Evolutionary conservation across 306 rosid genomes (phyloP), one percentile per base, ranked within the genome.

Genomic region (Alnus glutinosa): DNA sequence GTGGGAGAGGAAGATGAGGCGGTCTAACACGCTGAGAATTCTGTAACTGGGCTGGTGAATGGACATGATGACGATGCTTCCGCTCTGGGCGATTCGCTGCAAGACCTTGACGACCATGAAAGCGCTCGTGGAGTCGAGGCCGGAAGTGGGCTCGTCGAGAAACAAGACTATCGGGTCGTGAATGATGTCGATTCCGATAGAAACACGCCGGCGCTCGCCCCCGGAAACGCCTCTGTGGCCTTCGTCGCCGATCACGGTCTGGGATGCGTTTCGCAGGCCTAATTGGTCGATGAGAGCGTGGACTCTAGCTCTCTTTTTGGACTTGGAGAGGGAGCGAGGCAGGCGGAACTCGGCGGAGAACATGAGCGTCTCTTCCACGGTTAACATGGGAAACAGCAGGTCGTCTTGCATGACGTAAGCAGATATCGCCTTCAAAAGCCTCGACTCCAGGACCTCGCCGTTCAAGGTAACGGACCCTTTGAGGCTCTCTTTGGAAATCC

Each of bases 391-490:
- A 57, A 92, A 94, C 46, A 94, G 86, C 19, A 94, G 98, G 59
- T 94, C 98, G 13, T 94, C 98, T 83, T 94, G 98, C 98, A 94
- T 94, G 30, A 94, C 98, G 18, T 94, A 94, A 39, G 97, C 98
- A 0, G 98, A 94, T 2, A 94, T 92, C 7, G 86, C 95, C 70
- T 92, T 94, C 19, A 83, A 47, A 3, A 92, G 86, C 1, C 91
- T 75, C 0, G 98, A 88, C 14, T 89, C 89, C 54, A 94, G 19
- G 13, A 62, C 84, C 59, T 92, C 97, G 18, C 91, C 89, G 70
- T 92, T 94, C 30, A 94, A 44, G 0, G 86, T 86, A 14, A 92
- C 76, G 0, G 83, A 71, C 2, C 98, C 98, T 85, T 82, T 89
- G 8, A 93, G 79, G 86, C 97, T 91, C 19, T 86, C 92, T 19